Conservation (phyloP, 1,139 yeast species). For the Scheffersomyces quercinus region DNA sequence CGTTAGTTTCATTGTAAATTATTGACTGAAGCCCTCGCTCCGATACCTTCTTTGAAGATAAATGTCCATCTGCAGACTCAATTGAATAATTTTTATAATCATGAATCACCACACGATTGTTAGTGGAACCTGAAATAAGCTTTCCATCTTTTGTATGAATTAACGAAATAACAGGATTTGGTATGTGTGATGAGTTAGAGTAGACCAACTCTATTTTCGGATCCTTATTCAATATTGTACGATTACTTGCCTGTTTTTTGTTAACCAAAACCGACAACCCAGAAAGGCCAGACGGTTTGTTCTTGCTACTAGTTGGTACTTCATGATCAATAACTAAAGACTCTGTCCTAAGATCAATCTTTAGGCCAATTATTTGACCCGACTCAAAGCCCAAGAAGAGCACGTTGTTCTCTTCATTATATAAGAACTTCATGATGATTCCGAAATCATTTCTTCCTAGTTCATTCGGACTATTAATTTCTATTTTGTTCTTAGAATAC, state of each 20-base stretch:
- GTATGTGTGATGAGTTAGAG: constrained; percentile 35
- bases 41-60: constrained; percentile 1
- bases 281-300: constrained; percentile 1
- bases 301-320: constrained; percentile 1
- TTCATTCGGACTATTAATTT: constrained; percentile 13
- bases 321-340: not conserved
- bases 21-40: constrained; percentile 13
- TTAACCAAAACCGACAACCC: not conserved
- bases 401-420: constrained; percentile 20
- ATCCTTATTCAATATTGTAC: constrained; percentile 23
- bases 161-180: constrained; percentile 53
- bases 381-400: constrained; percentile 58
- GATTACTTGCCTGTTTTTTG: not conserved
- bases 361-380: constrained; percentile 47
- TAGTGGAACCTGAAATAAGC: constrained; percentile 46
- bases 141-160: constrained; percentile 16
- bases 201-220: constrained; percentile 20
- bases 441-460: constrained; percentile 45
- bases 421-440: constrained; percentile 52
- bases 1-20: constrained; percentile 9
- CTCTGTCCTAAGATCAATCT: constrained; percentile 12
- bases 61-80: constrained; percentile 10
- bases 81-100: constrained; percentile 15
- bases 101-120: constrained; percentile 32
- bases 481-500: constrained; percentile 11